Evolutionary conservation across 2,329 filamentous ascomycete species (phyloP).

Genomic region (Cordyceps cicadae): DNA sequence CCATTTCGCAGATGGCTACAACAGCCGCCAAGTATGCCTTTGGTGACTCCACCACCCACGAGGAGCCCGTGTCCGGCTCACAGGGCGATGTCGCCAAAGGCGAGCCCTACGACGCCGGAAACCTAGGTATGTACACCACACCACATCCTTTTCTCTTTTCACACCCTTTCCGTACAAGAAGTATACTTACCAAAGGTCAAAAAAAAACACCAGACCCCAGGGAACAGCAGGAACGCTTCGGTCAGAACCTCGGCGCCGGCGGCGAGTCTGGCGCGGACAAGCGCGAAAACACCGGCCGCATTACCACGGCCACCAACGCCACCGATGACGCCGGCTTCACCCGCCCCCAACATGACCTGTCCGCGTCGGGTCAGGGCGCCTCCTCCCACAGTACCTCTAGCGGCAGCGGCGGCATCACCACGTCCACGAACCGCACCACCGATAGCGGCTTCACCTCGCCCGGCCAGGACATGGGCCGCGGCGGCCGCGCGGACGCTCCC

Average conservation of each 20-base stretch:
- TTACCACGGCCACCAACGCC: slow-evolving; percentile 6
- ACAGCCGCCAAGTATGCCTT: slow-evolving; percentile 35
- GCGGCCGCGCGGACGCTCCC: neutral
- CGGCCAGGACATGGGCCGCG: neutral
- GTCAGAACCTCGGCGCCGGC: slow-evolving; percentile 21
- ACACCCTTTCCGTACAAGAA: no score
- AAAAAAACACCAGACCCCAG: neutral
- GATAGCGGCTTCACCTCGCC: slow-evolving; percentile 3
- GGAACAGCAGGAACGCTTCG: slow-evolving; percentile 17
- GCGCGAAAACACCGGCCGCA: slow-evolving; percentile 1
- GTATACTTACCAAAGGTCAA: neutral
- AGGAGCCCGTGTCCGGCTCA: slow-evolving; percentile 65
- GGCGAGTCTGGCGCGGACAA: neutral
- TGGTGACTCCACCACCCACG: slow-evolving; percentile 28
- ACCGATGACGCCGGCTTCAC: neutral
- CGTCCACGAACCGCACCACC: slow-evolving; percentile 5
- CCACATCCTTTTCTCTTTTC: neutral
- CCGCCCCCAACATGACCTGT: neutral
- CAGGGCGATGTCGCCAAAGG: slow-evolving; percentile 57
- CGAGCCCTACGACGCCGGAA: slow-evolving; percentile 74
- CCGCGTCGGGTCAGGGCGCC: neutral
- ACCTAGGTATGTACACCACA: slow-evolving; percentile 41
- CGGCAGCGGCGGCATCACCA: neutral
- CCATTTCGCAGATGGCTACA: slow-evolving; percentile 46
- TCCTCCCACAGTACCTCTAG: neutral